phyloP scores from a whole-genome alignment of 257 asterid genomes.

The Voacanga thouarsii region DNA sequence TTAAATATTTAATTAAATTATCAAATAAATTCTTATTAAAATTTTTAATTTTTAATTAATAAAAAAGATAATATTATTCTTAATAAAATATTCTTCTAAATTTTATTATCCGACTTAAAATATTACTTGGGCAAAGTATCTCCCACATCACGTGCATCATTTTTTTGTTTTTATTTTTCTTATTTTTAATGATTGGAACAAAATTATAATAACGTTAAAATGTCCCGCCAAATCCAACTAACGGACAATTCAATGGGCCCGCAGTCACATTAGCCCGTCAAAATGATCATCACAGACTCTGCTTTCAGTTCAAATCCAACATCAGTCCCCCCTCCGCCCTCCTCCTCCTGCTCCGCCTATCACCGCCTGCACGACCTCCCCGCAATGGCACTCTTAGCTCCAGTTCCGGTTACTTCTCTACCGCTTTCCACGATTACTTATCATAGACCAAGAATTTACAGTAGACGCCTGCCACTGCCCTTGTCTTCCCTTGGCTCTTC shows the following conservation, averaged over 20 bases:
- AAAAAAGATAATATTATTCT: too few relatives aligned
- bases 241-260: not conserved
- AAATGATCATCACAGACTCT: slow-evolving; percentile 2
- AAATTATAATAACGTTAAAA: not conserved
- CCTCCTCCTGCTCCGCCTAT: not conserved
- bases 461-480: slow-evolving; percentile 22
- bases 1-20: too few relatives aligned
- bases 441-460: slow-evolving; percentile 14
- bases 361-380: not conserved
- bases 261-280: not conserved
- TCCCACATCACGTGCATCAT: too few relatives aligned
- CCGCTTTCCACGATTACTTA: slow-evolving; percentile 33
- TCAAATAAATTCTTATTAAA: too few relatives aligned
- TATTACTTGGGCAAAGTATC: too few relatives aligned
- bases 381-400: slow-evolving; percentile 53
- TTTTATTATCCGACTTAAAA: too few relatives aligned
- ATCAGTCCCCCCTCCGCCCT: not conserved
- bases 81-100: too few relatives aligned
- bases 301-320: not conserved
- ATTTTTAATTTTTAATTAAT: too few relatives aligned
- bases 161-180: too few relatives aligned
- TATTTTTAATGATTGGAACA: too few relatives aligned
- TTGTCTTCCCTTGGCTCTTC: slow-evolving; percentile 32
- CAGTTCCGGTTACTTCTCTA: slow-evolving; percentile 28
- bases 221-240: not conserved